phyloP scores from a whole-genome alignment of 2,329 filamentous ascomycete species.

The Thermothelomyces thermophilus region DNA sequence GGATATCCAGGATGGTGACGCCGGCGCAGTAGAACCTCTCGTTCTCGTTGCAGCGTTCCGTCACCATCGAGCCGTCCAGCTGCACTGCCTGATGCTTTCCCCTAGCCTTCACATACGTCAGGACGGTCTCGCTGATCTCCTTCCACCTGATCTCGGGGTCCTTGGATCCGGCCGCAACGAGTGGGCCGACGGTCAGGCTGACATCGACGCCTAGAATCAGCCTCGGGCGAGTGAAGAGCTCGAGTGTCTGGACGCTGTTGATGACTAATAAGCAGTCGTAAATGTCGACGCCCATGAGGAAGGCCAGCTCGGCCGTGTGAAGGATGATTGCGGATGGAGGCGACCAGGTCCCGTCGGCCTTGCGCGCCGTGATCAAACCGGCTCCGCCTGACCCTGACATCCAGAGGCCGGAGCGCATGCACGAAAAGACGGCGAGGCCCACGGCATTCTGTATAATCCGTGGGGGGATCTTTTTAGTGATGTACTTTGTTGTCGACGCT shows the following conservation, averaged over 20 bases:
- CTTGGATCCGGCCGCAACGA: slow-evolving; percentile 49
- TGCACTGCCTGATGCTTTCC: slow-evolving; percentile 50
- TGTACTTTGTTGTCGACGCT: slow-evolving; percentile 45
- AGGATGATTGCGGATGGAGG: slow-evolving; percentile 85
- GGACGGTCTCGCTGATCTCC: slow-evolving; percentile 48
- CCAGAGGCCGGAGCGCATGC: slow-evolving; percentile 90
- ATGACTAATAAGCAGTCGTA: slow-evolving; percentile 95
- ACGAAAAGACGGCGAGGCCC: slow-evolving; percentile 88
- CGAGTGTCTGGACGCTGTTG: slow-evolving; percentile 76
- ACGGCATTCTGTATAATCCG: slow-evolving; percentile 84
- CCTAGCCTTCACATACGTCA: slow-evolving; percentile 53
- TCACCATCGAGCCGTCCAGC: slow-evolving; percentile 50
- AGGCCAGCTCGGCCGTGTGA: slow-evolving; percentile 82
- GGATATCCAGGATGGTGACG: slow-evolving; percentile 49
- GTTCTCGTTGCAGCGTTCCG: slow-evolving; percentile 53
- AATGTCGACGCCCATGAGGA: slow-evolving; percentile 85
- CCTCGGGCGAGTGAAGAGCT: slow-evolving; percentile 72
- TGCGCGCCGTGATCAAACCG: slow-evolving; percentile 76
- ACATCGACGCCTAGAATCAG: slow-evolving; percentile 79
- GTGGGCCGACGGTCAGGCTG: slow-evolving; percentile 67
- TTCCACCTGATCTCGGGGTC: slow-evolving; percentile 47
- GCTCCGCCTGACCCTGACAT: slow-evolving; percentile 86
- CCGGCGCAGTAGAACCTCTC: slow-evolving; percentile 49
- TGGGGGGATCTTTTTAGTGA: slow-evolving; percentile 76
- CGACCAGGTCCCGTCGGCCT: slow-evolving; percentile 83